Evolutionary conservation across 2,329 filamentous ascomycete species (phyloP).

Genomic region (Didymella keratinophila): DNA sequence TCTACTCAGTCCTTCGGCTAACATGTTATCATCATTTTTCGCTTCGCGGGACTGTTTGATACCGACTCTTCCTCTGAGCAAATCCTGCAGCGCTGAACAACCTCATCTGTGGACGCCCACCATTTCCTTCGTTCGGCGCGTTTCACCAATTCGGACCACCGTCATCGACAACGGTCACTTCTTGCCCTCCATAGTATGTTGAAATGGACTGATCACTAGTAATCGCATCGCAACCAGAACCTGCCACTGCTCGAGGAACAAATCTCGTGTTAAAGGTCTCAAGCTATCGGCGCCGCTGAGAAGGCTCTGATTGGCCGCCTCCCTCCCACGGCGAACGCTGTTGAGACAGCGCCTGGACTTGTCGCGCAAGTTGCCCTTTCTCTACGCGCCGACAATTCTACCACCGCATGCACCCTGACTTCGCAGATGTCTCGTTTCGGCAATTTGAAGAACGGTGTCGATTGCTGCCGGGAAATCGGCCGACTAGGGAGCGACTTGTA

Average conservation of each 20-base stretch:
- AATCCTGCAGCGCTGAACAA: not conserved
- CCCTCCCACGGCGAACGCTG: too few species aligned
- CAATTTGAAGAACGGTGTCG: not conserved
- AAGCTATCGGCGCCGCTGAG: too few species aligned
- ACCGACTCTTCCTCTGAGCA: not conserved
- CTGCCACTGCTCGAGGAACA: too few species aligned
- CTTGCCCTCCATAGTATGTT: not conserved
- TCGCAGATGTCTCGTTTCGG: not conserved
- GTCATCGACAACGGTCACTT: not conserved
- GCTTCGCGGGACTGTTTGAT: too few species aligned
- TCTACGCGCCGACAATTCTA: not conserved
- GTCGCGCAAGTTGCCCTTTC: not conserved
- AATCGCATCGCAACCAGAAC: not conserved
- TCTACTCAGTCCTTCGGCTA: too few species aligned
- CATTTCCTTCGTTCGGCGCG: not conserved
- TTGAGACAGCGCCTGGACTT: not conserved
- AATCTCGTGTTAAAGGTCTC: too few species aligned
- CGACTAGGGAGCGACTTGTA: conserved; percentile 6
- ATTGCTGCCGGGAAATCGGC: conserved; percentile 22
- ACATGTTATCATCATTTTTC: too few species aligned
- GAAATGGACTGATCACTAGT: not conserved
- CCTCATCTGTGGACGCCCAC: not conserved
- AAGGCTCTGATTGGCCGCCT: too few species aligned
- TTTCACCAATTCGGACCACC: conserved; percentile 4
- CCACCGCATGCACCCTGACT: not conserved